Base-by-base conservation (phyloP, 1,139 yeast species). In the Suhomyces anneliseae region DNA sequence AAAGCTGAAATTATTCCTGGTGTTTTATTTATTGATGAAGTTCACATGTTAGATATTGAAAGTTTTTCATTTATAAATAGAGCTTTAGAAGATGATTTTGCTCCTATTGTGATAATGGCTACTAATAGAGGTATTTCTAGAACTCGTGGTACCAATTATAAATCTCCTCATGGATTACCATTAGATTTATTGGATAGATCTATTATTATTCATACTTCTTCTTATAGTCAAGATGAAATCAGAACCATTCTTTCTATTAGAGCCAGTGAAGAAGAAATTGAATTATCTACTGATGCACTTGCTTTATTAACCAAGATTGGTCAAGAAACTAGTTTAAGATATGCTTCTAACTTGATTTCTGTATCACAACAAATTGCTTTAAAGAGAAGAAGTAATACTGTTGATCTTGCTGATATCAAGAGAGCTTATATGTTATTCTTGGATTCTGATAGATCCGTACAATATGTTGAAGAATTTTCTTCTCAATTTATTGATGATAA, bases 1-100 rank as follows among this genome's bases (percentile, higher is more conserved):
- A 95, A 93, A 68, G 99, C 99, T 10, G 97, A 92, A 60, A 92
- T 95, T 55, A 87, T 90, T 43, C 98, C 99, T n/a, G 99, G 99
- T 56, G 99, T 95, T 10, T 76, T 95, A 59, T 95, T 95, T 69
- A 90, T 95, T 60, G 99, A 95, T 70, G 99, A 95, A 71, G 98
- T 92, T 45, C 99, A 95, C 70, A 95, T 95, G 98, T 82, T 95
- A 56, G 99, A 95, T 67, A 89, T 95, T 60, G 99, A 95, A 70
- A 87, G 97, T 66, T 95, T 93, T 63, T 87, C 99, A 27, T 95
- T 89, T 67, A 83, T 95, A 62, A 95, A 95, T 74, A 81, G 99
- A 55, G 98, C 99, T 7, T 78, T 95, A 53, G 99, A 95, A 72
- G 97, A 90, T 68, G 98, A 92, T 55, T 85, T 93, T 66, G 86